A percentile compares a stretch with the other conserved stretches of the same genome.
Evolutionary conservation across 2,329 filamentous ascomycete species (phyloP).

Genomic region (Talaromyces funiculosus): DNA sequence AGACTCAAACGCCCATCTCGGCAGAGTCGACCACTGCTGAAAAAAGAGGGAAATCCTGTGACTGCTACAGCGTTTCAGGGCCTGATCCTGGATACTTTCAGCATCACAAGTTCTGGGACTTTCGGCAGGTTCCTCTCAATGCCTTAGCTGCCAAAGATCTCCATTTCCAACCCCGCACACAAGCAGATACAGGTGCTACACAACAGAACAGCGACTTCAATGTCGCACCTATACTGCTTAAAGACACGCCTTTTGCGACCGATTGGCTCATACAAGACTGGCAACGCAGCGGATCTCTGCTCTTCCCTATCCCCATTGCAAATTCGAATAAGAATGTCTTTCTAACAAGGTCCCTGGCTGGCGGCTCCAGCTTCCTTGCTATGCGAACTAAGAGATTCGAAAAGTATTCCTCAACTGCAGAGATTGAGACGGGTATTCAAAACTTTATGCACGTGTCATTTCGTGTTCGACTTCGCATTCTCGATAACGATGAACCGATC

Average conservation of each 20-base stretch:
- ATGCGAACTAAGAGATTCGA: conserved; percentile 42
- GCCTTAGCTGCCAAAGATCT: conserved; percentile 21
- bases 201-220: conserved; percentile 10
- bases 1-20: background rate
- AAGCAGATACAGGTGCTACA: background rate
- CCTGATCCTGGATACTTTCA: conserved; percentile 44
- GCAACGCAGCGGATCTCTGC: conserved; percentile 34
- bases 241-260: conserved; percentile 26
- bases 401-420: conserved; percentile 43
- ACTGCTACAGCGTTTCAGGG: conserved; percentile 44
- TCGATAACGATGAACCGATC: conserved; percentile 18
- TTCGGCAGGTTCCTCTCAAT: conserved; percentile 38
- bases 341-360: conserved; percentile 26
- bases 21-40: background rate
- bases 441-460: conserved; percentile 46
- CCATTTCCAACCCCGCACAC: conserved; percentile 17
- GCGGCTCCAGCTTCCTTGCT: conserved; percentile 39
- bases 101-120: conserved; percentile 49
- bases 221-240: conserved; percentile 25
- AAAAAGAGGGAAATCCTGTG: conserved; percentile 29
- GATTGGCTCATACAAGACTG: conserved; percentile 44
- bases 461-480: conserved; percentile 43
- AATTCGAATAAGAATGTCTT: conserved; percentile 47
- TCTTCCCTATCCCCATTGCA: conserved; percentile 38
- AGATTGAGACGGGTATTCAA: conserved; percentile 43